Evolutionary conservation across 345 rosid species (phyloP).

Genomic region (Syzygium grande): DNA sequence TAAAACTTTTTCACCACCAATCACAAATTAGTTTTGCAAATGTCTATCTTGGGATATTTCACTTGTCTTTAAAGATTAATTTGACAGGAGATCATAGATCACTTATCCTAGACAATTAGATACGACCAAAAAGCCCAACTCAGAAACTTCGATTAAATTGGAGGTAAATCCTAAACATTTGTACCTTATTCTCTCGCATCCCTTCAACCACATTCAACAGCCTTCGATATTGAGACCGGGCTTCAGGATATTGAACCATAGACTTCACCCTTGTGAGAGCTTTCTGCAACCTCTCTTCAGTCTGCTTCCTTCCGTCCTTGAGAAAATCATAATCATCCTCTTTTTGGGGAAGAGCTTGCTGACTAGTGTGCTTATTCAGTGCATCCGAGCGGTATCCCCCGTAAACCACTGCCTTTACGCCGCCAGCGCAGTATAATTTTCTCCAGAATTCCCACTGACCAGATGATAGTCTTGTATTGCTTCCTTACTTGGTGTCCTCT

Average conservation of each 20-base stretch:
- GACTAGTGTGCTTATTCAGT: slow-evolving; percentile 23
- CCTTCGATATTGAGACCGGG: slow-evolving; percentile 82
- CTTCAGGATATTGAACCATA: slow-evolving; percentile 86
- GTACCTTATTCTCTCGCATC: slow-evolving; percentile 62
- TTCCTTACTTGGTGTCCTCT: slow-evolving; percentile 93
- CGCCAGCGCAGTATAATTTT: slow-evolving; percentile 92
- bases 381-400: slow-evolving; percentile 67
- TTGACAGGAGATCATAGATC: background rate
- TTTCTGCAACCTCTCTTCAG: slow-evolving; percentile 74
- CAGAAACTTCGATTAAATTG: background rate
- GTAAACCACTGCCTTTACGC: slow-evolving; percentile 82
- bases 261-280: slow-evolving; percentile 91
- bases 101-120: background rate
- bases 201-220: slow-evolving; percentile 70
- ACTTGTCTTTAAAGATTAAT: background rate
- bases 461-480: slow-evolving; percentile 53
- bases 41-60: background rate
- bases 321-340: slow-evolving; percentile 91
- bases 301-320: slow-evolving; percentile 82
- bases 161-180: background rate
- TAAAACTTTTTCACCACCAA: background rate
- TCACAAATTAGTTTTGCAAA: background rate
- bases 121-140: background rate
- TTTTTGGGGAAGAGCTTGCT: slow-evolving; percentile 19
- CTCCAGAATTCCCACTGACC: slow-evolving; percentile 92